Base-by-base conservation (phyloP, 225 moss, liverwort and hornwort genomes). In the Anthoceros angustus region DNA sequence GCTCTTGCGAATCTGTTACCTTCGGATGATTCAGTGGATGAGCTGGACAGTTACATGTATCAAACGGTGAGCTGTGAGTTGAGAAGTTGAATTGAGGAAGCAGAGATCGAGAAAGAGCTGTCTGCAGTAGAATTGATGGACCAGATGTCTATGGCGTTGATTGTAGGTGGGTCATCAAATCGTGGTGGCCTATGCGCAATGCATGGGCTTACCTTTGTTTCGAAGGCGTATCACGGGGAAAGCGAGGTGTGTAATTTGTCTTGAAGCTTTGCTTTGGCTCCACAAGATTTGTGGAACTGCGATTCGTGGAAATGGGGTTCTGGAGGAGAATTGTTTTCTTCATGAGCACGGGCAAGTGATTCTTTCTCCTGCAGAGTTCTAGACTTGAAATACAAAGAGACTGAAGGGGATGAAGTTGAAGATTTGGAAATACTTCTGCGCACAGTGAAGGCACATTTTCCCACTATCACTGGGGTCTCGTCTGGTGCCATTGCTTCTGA, bases 21-120 rank as follows among this genome's bases (percentile, higher is more conserved):
- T 60, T 67, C 81, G 25, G 77, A 84, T 67, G 89, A 98, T 41
- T 70, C 74, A 38, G 80, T 98, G 66, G 98, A 98, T 72, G 98
- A 98, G 77, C 72, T 92, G 67, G 98, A 98, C 63, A 98, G 98
- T 79, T 98, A 85, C 73, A 98, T 98, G 98, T 98, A 81, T 62
- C 98, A 98, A 73, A 92, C 92, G 62, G 98, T 98, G 81, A 78
- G 87, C 69, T 25, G 11, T 55, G 23, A 18, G 1, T 55, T 55
- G 12, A 15, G n/a, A 55, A 7, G n/a, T 15, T 55, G 55, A 15
- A 15, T 15, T 55, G 55, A 55, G 55, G 32, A 32, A 32, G 4
- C 32, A 32, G 32, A 32, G 1, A 32, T 32, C 32, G 32, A 32
- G 32, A 32, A 1, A 32, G 32, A 32, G 32, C 32, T 32, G 32